Percentiles rank a stretch among this genome's conserved stretches.
These are phyloP conservation scores for Piper longum DNA, from an alignment of 164 flowering plant genomes.

Conservation along the genomic window DNA sequence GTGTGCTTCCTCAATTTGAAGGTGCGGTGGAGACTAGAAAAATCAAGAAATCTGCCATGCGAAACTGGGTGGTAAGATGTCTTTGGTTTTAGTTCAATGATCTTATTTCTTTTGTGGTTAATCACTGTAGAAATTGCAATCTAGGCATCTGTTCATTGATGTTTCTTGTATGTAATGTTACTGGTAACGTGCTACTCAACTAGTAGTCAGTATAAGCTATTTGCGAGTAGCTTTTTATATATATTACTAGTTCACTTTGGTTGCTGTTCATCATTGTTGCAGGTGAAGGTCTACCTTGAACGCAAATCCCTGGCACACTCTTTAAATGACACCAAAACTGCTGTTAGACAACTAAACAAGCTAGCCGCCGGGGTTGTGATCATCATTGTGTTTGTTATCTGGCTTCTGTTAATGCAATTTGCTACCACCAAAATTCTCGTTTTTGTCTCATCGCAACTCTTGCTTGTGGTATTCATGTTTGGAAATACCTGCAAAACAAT, in stretches of 20 bases:
- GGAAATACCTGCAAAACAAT: constrained; percentile 65
- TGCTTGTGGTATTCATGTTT: constrained; percentile 59
- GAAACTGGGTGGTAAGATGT: constrained; percentile 69
- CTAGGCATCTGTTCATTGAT: too few relatives aligned
- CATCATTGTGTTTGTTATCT: constrained; percentile 33
- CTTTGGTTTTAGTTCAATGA: background rate
- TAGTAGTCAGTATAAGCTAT: too few relatives aligned
- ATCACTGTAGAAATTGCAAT: too few relatives aligned
- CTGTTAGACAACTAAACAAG: constrained; percentile 66
- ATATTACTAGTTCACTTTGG: background rate
- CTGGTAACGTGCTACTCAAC: too few relatives aligned
- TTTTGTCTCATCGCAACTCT: constrained; percentile 65
- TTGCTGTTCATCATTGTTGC: constrained; percentile 8
- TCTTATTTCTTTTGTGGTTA: too few relatives aligned
- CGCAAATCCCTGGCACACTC: constrained; percentile 73
- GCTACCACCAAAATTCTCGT: constrained; percentile 56
- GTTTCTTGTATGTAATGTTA: too few relatives aligned
- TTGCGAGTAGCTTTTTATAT: background rate
- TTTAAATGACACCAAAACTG: constrained; percentile 78
- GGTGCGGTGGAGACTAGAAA: constrained; percentile 54
- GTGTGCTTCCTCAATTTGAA: constrained; percentile 49
- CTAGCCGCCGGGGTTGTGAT: constrained; percentile 32
- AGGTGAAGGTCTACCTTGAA: constrained; percentile 67
- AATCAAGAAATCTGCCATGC: constrained; percentile 46
- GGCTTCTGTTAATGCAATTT: constrained; percentile 62